These are phyloP conservation scores for Jackrogersella multiformis DNA, from an alignment of 495 filamentous ascomycete genomes.

Conservation along the genomic window DNA sequence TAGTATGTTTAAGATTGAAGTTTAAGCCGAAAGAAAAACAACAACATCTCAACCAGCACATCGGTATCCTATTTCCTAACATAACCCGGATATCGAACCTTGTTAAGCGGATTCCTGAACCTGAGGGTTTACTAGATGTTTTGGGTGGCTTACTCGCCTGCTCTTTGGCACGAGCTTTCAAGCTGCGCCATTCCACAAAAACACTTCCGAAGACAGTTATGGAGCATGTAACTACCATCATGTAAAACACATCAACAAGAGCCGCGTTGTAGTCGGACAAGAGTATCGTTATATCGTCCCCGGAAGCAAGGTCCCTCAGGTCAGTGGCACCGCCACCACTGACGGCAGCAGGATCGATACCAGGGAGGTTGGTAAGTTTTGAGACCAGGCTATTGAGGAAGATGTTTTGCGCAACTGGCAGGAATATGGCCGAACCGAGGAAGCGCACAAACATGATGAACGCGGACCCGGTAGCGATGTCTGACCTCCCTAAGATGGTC, in stretches of 20 bases:
- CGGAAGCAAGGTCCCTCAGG: constrained; percentile 36
- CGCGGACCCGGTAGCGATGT: constrained; percentile 67
- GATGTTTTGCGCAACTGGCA: constrained; percentile 65
- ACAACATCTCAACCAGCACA: too few species aligned
- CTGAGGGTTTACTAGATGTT: not conserved
- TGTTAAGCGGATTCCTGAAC: constrained; percentile 21
- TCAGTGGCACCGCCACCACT: constrained; percentile 60
- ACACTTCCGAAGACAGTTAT: constrained; percentile 21
- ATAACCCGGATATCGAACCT: too few species aligned
- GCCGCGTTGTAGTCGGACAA: constrained; percentile 25
- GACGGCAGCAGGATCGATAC: constrained; percentile 31
- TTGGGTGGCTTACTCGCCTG: not conserved
- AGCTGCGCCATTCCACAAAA: constrained; percentile 23
- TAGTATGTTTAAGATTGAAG: too few species aligned
- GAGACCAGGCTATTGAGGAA: constrained; percentile 64
- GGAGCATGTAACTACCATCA: constrained; percentile 14
- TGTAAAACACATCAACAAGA: constrained; percentile 23
- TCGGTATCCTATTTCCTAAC: too few species aligned
- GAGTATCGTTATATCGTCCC: constrained; percentile 10
- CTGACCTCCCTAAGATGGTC: constrained; percentile 56
- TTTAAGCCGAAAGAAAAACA: too few species aligned
- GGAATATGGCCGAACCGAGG: constrained; percentile 68
- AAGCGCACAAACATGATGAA: constrained; percentile 70
- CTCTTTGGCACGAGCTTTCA: constrained; percentile 19
- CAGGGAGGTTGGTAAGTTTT: constrained; percentile 47